These are phyloP conservation scores for Acanthamoeba triangularis DNA, from an alignment of 208 protist genomes.

Conservation along the genomic window DNA sequence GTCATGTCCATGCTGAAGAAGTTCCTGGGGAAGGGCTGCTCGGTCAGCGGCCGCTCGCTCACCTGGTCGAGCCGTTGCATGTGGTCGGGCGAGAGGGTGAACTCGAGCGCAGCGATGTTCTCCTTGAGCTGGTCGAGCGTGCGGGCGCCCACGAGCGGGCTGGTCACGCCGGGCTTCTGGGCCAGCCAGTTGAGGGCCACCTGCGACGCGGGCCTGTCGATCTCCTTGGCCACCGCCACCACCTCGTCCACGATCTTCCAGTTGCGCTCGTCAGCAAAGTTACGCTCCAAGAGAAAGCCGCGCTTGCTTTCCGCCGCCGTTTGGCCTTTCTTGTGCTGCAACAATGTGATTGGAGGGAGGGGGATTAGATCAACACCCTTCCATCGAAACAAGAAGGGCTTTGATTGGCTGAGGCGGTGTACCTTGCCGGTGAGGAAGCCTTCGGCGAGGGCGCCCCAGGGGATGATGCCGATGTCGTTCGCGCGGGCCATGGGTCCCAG, in stretches of 20 bases:
- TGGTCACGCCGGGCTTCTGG: slow-evolving; percentile 16
- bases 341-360: neutral
- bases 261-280: slow-evolving; percentile 1
- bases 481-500: neutral
- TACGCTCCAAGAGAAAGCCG: neutral
- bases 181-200: slow-evolving; percentile 62
- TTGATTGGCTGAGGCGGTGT: too few relatives aligned
- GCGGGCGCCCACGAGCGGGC: slow-evolving; percentile 32
- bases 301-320: neutral
- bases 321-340: neutral
- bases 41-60: neutral
- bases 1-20: neutral
- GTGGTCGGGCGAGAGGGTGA: slow-evolving; percentile 41
- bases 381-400: neutral
- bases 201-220: neutral
- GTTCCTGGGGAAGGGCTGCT: slow-evolving; percentile 12
- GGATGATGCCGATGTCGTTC: slow-evolving; percentile 11
- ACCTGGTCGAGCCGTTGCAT: slow-evolving; percentile 15
- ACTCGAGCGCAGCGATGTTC: slow-evolving; percentile 54
- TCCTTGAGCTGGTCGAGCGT: slow-evolving; percentile 67
- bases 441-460: slow-evolving; percentile 45
- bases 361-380: neutral
- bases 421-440: slow-evolving; percentile 66
- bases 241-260: slow-evolving; percentile 66
- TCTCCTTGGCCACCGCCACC: slow-evolving; percentile 37